These are phyloP conservation scores for Inga leiocalycina DNA, from an alignment of 306 rosid genomes.

Conservation along the genomic window DNA sequence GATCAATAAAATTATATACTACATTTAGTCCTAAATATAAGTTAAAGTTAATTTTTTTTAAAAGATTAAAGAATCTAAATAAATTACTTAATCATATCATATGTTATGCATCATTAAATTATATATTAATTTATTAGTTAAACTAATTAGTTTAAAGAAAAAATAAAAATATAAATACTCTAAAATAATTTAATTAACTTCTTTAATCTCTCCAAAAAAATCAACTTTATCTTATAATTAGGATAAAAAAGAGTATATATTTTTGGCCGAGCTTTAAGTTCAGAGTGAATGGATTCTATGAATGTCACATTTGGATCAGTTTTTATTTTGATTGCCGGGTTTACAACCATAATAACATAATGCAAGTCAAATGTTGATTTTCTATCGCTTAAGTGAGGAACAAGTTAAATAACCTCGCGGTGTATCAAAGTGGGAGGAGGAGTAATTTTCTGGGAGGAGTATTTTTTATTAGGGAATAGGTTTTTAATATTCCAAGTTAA, in stretches of 20 bases:
- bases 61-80: too few relatives aligned
- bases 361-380: not conserved
- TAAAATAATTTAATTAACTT: too few relatives aligned
- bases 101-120: too few relatives aligned
- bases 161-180: too few relatives aligned
- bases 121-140: too few relatives aligned
- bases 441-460: not conserved
- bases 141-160: too few relatives aligned
- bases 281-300: not conserved
- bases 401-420: not conserved
- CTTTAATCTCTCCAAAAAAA: too few relatives aligned
- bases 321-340: not conserved
- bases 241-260: not conserved
- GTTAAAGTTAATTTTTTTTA: too few relatives aligned
- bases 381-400: not conserved
- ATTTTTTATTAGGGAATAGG: not conserved
- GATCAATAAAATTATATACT: not conserved
- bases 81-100: too few relatives aligned
- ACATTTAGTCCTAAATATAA: too few relatives aligned
- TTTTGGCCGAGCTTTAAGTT: not conserved
- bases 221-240: too few relatives aligned
- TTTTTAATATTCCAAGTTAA: not conserved
- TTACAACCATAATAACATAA: not conserved
- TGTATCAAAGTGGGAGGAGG: not conserved
- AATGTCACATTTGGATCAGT: not conserved